Conservation (phyloP, 2,329 filamentous ascomycete species). For the Cordyceps tenuipes region DNA sequence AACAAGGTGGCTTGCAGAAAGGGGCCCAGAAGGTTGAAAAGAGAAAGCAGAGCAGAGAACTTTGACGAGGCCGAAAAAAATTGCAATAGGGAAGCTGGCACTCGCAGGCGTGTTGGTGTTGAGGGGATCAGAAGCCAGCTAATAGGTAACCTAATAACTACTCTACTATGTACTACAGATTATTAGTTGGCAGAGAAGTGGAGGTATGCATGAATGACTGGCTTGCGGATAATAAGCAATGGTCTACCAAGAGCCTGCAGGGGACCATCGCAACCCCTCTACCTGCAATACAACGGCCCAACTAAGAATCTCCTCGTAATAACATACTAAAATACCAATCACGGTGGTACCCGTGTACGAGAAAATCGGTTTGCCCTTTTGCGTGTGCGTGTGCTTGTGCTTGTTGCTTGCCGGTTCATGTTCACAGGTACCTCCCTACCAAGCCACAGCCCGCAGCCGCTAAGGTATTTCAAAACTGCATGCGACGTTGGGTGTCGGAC, state of each 20-base stretch:
- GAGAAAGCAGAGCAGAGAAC: background rate
- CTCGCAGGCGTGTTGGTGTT: background rate
- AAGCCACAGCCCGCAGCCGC: background rate
- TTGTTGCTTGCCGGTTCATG: background rate
- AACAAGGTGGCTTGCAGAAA: conserved; percentile 10
- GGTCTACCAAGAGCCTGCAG: background rate
- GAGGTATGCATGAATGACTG: conserved; percentile 1
- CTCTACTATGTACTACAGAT: too few species aligned
- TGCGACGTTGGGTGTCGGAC: conserved; percentile 8
- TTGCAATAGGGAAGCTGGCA: background rate
- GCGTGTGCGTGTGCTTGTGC: background rate
- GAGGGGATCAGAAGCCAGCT: background rate
- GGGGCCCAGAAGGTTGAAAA: background rate
- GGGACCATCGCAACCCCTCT: background rate
- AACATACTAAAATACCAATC: too few species aligned
- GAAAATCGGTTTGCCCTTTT: background rate
- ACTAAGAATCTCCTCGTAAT: background rate
- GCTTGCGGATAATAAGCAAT: background rate
- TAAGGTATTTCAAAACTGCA: background rate
- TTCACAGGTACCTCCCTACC: too few species aligned
- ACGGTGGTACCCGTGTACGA: background rate
- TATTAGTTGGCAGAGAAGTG: too few species aligned
- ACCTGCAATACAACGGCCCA: background rate
- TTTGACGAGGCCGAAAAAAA: background rate
- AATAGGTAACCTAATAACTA: too few species aligned